Conservation (phyloP, 306 rosid species). For the Cucurbita pepo region DNA sequence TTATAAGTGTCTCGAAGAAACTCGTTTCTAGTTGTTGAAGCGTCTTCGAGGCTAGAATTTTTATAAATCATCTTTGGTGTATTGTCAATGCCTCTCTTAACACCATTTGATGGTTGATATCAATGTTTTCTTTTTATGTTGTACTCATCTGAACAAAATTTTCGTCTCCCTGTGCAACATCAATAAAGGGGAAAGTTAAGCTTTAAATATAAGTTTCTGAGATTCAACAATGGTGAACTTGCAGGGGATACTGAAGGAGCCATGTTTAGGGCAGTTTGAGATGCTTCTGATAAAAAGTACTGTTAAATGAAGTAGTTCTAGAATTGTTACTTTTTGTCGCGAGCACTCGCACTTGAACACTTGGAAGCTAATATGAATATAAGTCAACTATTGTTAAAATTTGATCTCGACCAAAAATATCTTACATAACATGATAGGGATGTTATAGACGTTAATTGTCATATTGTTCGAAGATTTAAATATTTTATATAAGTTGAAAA, state of each 20-base stretch:
- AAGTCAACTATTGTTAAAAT: too few species aligned
- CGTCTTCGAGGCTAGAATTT: background rate
- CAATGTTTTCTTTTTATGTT: background rate
- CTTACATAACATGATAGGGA: too few species aligned
- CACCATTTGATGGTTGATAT: constrained; percentile 1
- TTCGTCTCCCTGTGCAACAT: background rate
- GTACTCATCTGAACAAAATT: background rate
- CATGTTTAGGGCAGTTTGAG: background rate
- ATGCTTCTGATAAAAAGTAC: background rate
- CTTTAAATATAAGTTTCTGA: background rate
- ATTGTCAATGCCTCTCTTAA: background rate
- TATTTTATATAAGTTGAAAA: too few species aligned
- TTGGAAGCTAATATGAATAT: too few species aligned
- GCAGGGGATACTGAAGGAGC: background rate
- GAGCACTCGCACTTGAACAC: too few species aligned
- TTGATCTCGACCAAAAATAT: too few species aligned
- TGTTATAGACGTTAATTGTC: too few species aligned
- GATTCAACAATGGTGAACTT: background rate
- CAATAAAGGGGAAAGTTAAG: background rate
- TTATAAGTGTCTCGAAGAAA: background rate
- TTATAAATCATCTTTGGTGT: too few species aligned
- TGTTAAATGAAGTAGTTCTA: too few species aligned
- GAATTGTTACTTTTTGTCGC: too few species aligned
- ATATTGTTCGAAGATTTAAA: too few species aligned
- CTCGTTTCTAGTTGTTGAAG: background rate